phyloP scores from a whole-genome alignment of 2,329 filamentous ascomycete genomes.

The Metarhizium album region DNA sequence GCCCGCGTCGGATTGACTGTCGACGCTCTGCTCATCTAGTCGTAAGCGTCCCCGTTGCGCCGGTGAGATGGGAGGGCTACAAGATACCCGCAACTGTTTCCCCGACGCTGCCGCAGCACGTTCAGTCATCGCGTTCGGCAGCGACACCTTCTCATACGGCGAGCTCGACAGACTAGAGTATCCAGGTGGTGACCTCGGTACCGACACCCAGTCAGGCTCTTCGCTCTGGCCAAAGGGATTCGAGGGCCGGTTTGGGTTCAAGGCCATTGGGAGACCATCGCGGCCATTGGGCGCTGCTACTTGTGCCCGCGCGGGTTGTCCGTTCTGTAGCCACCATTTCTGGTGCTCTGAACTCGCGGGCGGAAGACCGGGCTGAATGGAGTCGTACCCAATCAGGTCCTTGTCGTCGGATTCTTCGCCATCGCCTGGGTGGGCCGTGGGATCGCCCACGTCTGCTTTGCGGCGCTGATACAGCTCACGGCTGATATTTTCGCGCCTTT shows the following conservation, averaged over 20 bases:
- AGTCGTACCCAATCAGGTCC: constrained; percentile 69
- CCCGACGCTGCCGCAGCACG: constrained; percentile 32
- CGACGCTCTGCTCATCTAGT: constrained; percentile 23
- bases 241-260: constrained; percentile 63
- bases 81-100: constrained; percentile 41
- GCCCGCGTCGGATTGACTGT: constrained; percentile 3
- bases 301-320: constrained; percentile 63
- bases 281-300: constrained; percentile 50
- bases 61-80: constrained; percentile 35
- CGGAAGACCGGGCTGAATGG: constrained; percentile 67
- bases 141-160: constrained; percentile 46
- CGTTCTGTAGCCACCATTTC: constrained; percentile 62
- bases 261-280: constrained; percentile 42
- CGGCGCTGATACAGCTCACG: constrained; percentile 63
- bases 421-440: constrained; percentile 43
- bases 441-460: constrained; percentile 53
- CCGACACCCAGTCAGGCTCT: constrained; percentile 76
- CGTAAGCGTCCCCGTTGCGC: constrained; percentile 34
- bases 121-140: constrained; percentile 31
- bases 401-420: constrained; percentile 59
- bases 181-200: constrained; percentile 43
- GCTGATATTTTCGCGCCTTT: constrained; percentile 59
- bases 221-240: constrained; percentile 71
- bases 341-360: constrained; percentile 57
- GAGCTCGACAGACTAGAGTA: constrained; percentile 48